Evolutionary conservation across 75 land plant species (phyloP), one percentile per base, ranked within the genome.

Genomic region (Ceratopteris richardii): DNA sequence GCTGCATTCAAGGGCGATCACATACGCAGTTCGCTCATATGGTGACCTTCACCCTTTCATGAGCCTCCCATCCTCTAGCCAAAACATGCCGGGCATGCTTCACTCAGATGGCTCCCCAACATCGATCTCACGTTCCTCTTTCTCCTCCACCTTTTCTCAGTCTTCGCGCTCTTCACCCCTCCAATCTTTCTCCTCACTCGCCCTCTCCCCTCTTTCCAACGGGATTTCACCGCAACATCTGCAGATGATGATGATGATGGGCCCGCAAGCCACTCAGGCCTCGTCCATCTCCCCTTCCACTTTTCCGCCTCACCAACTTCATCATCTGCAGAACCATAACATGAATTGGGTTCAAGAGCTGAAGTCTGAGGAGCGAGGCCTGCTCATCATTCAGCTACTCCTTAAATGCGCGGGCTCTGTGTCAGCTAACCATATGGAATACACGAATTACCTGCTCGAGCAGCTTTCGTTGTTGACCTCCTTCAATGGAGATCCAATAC

Each of bases 281-380:
- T 41, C 6, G 69, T 73, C 19, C 33, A 19, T 26, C 25, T n/a
- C 48, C 14, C 24, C 56, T 16, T 54, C 26, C 2, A 54, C 3
- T 23, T 19, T n/a, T 17, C 56, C 56, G 14, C n/a, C n/a, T n/a
- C n/a, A n/a, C n/a, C n/a, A n/a, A n/a, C 51, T 13, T 9, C 51
- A 23, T 18, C 65, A 27, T 21, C 21, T 20, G 56, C 29, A 41
- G 28, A 19, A 16, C 73, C 17, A 28, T 44, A 31, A 58, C 27
- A 12, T 30, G 9, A 4, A 37, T 27, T 75, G 79, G 82, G 78
- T 83, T 16, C 75, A 55, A 25, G 83, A 86, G 73, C 67, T 83
- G n/a, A 76, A 73, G 16, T 75, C 93, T 6, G 97, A 87, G 60
- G 97, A 91, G 64, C 37, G 97, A 46, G 97, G 97, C 11, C 58